Base-by-base conservation (phyloP, 2,329 filamentous ascomycete species). In the Paecilomyces fulvus region DNA sequence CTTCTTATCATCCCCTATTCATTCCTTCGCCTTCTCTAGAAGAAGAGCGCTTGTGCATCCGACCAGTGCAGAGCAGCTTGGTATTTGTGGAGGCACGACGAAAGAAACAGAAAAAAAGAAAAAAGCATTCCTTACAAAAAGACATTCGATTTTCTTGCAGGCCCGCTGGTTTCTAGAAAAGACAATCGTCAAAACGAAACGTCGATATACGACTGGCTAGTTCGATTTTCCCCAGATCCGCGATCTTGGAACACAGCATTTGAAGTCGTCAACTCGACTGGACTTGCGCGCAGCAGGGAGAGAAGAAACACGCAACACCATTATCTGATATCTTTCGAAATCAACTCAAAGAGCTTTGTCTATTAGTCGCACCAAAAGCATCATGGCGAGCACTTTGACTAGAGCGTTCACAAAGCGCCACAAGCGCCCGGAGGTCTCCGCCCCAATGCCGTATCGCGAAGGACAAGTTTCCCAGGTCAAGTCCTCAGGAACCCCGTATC, bases 331-430 rank as follows among this genome's bases (percentile, higher is more conserved):
- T 21, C 7, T 33, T 23, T 31, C 9, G 25, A 53, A 53, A 53
- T 4, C 17, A 11, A 43, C 12, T 12, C 3, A 17, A 43, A 43
- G 33, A 43, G n/a, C 17, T 21, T 49, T 25, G 28, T 21, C n/a
- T n/a, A 21, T 43, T 37, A 20, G 48, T 33, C 30, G 30, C 33
- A 49, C 25, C 49, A 50, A 30, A 59, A 50, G 49, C 60, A 65
- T 56, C 58, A 75, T 74, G 71, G 70, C 73, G 52, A 67, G 37
- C 11, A 56, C 67, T 53, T 58, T 75, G 57, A 70, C 73, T 53
- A 69, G 77, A 64, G 77, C 76, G 28, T 77, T 79, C 58, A 79
- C 77, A 58, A 77, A 73, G 67, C 77, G 77, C 66, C 68, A 67
- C 60, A 77, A 75, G 65, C 73, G 73, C 53, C 71, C 72, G n/a